Conservation (phyloP, 805 yeast species). For the Starmerella stellata region DNA sequence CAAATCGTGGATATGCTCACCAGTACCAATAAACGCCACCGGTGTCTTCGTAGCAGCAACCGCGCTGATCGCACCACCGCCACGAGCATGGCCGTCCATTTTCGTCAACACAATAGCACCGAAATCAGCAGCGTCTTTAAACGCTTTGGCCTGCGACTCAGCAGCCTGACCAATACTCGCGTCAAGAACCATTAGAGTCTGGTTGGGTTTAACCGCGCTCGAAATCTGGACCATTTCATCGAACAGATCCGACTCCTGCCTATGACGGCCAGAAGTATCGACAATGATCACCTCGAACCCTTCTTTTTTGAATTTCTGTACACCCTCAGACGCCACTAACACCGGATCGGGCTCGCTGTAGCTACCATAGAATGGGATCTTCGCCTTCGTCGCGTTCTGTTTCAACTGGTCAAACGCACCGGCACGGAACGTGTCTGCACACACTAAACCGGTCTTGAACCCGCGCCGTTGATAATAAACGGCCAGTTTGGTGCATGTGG, state of each 20-base stretch:
- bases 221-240: conserved; percentile 90
- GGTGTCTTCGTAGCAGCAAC: conserved; percentile 96
- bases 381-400: conserved; percentile 90
- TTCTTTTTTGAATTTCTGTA: conserved; percentile 72
- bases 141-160: conserved; percentile 82
- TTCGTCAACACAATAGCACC: conserved; percentile 91
- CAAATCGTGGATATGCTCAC: conserved; percentile 86
- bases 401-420: conserved; percentile 98
- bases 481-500: conserved; percentile 91
- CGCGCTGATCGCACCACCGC: conserved; percentile 98
- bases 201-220: conserved; percentile 75
- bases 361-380: conserved; percentile 85
- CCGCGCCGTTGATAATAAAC: conserved; percentile 87
- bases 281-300: conserved; percentile 85
- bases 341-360: conserved; percentile 94
- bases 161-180: conserved; percentile 98
- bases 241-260: conserved; percentile 80
- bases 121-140: conserved; percentile 79
- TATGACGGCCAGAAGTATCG: conserved; percentile 95
- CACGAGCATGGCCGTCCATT: conserved; percentile 97
- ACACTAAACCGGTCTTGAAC: conserved; percentile 84
- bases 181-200: conserved; percentile 92
- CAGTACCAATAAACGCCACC: conserved; percentile 90
- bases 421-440: conserved; percentile 98
- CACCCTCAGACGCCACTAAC: conserved; percentile 79